Evolutionary conservation across 306 rosid species (phyloP), one percentile per base, ranked within the genome.

Genomic region (Vachellia pachyceras): DNA sequence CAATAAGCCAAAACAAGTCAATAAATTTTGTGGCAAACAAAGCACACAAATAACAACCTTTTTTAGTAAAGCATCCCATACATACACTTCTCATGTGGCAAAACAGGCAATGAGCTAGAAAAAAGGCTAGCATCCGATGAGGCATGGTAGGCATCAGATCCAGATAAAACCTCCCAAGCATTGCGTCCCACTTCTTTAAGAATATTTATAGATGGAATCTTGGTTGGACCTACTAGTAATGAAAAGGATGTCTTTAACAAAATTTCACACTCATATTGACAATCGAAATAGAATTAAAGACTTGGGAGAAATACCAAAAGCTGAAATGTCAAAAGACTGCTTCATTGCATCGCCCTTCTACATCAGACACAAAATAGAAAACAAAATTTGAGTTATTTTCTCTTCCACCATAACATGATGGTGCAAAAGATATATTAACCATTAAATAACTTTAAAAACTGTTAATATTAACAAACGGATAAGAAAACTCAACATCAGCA

Each of bases 71-170:
- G 76, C 8, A 37, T 35, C 49, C 72, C 44, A 65, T 60, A 54
- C 91, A 39, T 91, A 93, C 98, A 76, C 77, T 90, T 88, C 69
- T 88, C 87, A 82, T 91, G 97, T 5, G 89, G 91, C 88, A 93
- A 89, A 79, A 89, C 98, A 65, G 97, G 97, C 67, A 93, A 84
- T 25, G 98, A 93, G 84, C 92, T 87, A 22, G 98, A 91, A 83
- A 93, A 93, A 44, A 93, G 92, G 76, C 90, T 89, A 73, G 93
- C 92, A 87, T 93, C 96, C 33, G 84, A 84, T 50, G 96, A 93
- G 75, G 90, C 86, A 71, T 81, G 89, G 85, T 76, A 87, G 44
- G 84, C 47, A 80, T 85, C 84, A 69, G 90, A 82, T 77, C 92
- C 93, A 63, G 94, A 83, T 69, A 84, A 76, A 82, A 81, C 58